Conservation (phyloP, 345 rosid species). For the Nasturtium officinale region DNA sequence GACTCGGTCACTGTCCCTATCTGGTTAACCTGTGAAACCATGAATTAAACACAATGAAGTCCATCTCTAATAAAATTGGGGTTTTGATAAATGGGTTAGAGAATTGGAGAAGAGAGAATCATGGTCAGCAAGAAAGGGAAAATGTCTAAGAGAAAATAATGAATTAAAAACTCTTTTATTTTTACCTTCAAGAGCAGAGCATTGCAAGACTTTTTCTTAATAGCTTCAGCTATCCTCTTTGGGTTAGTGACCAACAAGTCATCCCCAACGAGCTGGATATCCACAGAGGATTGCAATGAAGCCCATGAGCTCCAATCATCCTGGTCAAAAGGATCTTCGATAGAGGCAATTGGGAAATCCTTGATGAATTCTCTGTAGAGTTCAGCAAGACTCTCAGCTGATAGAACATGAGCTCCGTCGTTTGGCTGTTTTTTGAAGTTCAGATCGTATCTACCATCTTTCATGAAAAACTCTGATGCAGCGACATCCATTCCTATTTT, state of each 20-base stretch:
- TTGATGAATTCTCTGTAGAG: slow-evolving; percentile 83
- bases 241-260: slow-evolving; percentile 98
- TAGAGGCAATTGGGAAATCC: slow-evolving; percentile 91
- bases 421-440: slow-evolving; percentile 96
- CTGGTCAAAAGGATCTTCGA: slow-evolving; percentile 98
- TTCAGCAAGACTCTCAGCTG: slow-evolving; percentile 75
- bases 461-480: slow-evolving; percentile 88
- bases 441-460: slow-evolving; percentile 83
- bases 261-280: slow-evolving; percentile 93
- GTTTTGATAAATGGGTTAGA: background rate
- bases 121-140: slow-evolving; percentile 12
- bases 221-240: slow-evolving; percentile 89
- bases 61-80: background rate
- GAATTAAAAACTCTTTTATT: background rate
- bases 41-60: slow-evolving; percentile 6
- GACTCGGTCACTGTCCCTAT: slow-evolving; percentile 96
- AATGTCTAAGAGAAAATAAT: background rate
- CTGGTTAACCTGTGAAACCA: slow-evolving; percentile 81
- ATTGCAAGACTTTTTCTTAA: slow-evolving; percentile 87
- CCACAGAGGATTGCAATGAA: slow-evolving; percentile 80
- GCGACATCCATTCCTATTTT: slow-evolving; percentile 99
- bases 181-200: slow-evolving; percentile 84
- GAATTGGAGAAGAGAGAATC: too few species aligned
- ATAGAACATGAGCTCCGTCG: slow-evolving; percentile 80
- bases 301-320: slow-evolving; percentile 99